Conservation (phyloP, 1,139 yeast genomes). For the Pichia norvegensis region DNA sequence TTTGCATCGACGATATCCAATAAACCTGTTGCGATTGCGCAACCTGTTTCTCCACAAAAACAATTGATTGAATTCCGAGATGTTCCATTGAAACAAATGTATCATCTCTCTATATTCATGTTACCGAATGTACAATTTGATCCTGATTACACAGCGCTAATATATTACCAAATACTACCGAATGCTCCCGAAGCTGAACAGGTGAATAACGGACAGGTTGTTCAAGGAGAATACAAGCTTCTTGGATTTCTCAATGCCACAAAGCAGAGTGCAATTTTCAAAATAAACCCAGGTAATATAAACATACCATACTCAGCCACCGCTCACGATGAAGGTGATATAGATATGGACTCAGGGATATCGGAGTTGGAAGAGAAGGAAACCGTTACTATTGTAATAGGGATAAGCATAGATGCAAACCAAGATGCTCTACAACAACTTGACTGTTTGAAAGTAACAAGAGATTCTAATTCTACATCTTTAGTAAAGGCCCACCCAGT, state of each 20-base stretch:
- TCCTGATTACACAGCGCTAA: slow-evolving; percentile 66
- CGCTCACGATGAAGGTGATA: slow-evolving; percentile 24
- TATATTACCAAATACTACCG: slow-evolving; percentile 62
- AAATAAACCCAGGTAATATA: slow-evolving; percentile 38
- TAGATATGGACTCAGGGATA: slow-evolving; percentile 29
- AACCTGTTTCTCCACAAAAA: slow-evolving; percentile 25
- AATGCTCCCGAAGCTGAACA: slow-evolving; percentile 32
- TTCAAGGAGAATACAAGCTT: slow-evolving; percentile 55
- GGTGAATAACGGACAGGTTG: slow-evolving; percentile 4
- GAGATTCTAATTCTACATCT: slow-evolving; percentile 2
- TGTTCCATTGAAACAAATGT: slow-evolving; percentile 22
- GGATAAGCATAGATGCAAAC: slow-evolving; percentile 81
- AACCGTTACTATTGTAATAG: slow-evolving; percentile 46
- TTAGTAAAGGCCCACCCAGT: slow-evolving; percentile 9
- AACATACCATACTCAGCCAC: slow-evolving; percentile 16
- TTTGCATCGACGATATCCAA: slow-evolving; percentile 29
- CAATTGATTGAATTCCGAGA: slow-evolving; percentile 24
- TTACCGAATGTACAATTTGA: slow-evolving; percentile 46
- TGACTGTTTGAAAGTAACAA: slow-evolving; percentile 26
- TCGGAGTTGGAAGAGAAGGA: slow-evolving; percentile 10
- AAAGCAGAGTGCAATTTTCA: slow-evolving; percentile 90
- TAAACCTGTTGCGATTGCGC: slow-evolving; percentile 26
- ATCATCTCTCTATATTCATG: slow-evolving; percentile 28
- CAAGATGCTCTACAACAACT: slow-evolving; percentile 49
- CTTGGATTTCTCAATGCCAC: slow-evolving; percentile 66